phyloP scores from a whole-genome alignment of 768 basidiomycete genomes.

The Hydnum rufescens region DNA sequence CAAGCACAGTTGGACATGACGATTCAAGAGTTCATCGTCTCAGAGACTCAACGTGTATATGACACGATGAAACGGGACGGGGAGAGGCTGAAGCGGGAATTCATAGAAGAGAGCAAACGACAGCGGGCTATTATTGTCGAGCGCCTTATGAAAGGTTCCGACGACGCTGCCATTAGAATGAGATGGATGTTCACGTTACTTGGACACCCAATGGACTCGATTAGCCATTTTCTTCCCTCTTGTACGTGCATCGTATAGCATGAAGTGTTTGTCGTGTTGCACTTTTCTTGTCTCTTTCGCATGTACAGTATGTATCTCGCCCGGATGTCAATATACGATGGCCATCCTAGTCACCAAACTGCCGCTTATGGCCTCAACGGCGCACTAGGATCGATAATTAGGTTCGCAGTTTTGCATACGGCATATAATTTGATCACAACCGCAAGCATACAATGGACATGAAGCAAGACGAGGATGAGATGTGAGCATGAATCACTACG shows the following conservation, averaged over 20 bases:
- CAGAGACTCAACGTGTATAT: not conserved
- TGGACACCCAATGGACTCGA: too few relatives aligned
- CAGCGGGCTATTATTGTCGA: not conserved
- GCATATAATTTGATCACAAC: not conserved
- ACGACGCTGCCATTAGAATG: not conserved
- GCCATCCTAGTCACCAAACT: not conserved
- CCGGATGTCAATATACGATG: not conserved
- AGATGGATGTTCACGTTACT: not conserved
- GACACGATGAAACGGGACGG: not conserved
- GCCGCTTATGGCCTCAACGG: not conserved
- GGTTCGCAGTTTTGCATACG: too few relatives aligned
- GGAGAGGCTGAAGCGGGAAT: not conserved
- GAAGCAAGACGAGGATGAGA: not conserved
- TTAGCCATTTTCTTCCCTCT: not conserved
- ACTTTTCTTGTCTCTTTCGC: not conserved
- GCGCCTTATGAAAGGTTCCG: not conserved
- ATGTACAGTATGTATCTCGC: not conserved
- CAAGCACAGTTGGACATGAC: not conserved
- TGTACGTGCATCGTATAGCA: not conserved
- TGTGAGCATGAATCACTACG: too few relatives aligned
- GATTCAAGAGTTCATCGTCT: not conserved
- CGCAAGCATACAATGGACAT: not conserved
- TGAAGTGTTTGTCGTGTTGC: not conserved
- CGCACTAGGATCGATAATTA: not conserved
- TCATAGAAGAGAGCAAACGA: not conserved